Evolutionary conservation across 1,284 basidiomycete genomes (phyloP), one percentile per base, ranked within the genome.

Genomic region (Austroboletus rostrupii): DNA sequence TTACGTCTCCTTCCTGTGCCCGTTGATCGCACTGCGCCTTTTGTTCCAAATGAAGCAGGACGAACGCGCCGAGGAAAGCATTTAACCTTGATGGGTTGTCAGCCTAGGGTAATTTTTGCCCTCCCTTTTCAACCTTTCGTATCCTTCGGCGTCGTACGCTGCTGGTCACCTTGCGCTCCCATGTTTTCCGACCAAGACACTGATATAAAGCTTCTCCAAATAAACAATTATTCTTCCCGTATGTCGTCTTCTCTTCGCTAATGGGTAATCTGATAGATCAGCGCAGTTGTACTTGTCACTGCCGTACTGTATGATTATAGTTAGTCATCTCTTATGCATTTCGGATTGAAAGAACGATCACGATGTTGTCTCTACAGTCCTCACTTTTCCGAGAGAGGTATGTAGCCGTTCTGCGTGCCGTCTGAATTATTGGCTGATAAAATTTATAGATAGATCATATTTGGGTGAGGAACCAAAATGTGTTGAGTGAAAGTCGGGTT

Each of bases 261-360:
- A 5, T 16, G 14, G 19, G 11, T 9, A 5, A 35, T 44, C 31
- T 51, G 0, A 46, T n/a, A 3, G 7, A 36, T 5, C 13, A 29
- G 5, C 9, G 0, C 33, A 57, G 56, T 55, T 5, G 3, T 47
- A 9, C 7, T 38, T 2, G 20, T 46, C 19, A 28, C 45, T 8
- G n/a, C 3, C 3, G 45, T 55, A 1, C 31, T 9, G 14, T 61
- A 59, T 31, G 57, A 59, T 35, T 59, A 59, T 17, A 1, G 59
- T 61, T 43, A 37, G 57, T 37, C 1, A 20, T 28, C 1, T 16
- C 11, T 23, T 13, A 12, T 33, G 8, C 11, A 32, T 12, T 7
- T 14, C 3, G 23, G 10, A 8, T 29, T n/a, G 26, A 41, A 17
- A 17, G 17, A 17, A 41, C 12, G 8, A 17, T 23, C 12, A 1